These are phyloP conservation scores for Begonia masoniana DNA, from an alignment of 306 rosid genomes.

Conservation along the genomic window DNA sequence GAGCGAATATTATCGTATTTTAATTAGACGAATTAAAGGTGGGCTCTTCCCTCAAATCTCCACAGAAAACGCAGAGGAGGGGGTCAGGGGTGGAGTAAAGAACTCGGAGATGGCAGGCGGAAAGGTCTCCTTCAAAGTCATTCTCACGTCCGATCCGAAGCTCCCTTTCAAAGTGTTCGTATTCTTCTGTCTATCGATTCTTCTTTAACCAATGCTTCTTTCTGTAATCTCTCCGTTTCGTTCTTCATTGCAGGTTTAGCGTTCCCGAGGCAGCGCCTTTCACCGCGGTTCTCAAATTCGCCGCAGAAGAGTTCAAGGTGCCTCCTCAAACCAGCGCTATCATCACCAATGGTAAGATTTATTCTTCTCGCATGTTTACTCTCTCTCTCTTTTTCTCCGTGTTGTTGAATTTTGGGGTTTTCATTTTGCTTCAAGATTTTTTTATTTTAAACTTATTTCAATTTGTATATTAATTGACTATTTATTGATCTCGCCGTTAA, in stretches of 20 bases:
- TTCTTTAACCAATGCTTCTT: neutral
- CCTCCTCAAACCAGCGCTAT: slow-evolving; percentile 99
- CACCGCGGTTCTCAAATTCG: slow-evolving; percentile 93
- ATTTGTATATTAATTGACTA: too few relatives aligned
- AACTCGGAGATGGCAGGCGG: slow-evolving; percentile 69
- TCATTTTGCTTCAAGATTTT: neutral
- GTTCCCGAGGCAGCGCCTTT: slow-evolving; percentile 98
- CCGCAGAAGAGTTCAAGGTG: slow-evolving; percentile 96
- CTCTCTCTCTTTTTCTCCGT: neutral
- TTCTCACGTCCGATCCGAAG: slow-evolving; percentile 97
- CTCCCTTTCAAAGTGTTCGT: slow-evolving; percentile 91
- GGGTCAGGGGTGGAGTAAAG: neutral
- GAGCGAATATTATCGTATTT: too few relatives aligned
- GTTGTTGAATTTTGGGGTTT: neutral
- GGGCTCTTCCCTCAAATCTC: too few relatives aligned
- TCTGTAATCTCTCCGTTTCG: neutral
- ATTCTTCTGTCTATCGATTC: neutral
- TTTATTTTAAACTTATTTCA: too few relatives aligned
- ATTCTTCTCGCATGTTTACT: slow-evolving; percentile 2
- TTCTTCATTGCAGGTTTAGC: slow-evolving; percentile 49
- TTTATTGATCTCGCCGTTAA: too few relatives aligned
- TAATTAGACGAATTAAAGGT: too few relatives aligned
- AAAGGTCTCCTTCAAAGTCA: slow-evolving; percentile 96
- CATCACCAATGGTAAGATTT: slow-evolving; percentile 69
- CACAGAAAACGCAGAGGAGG: too few relatives aligned